phyloP scores from a whole-genome alignment of 352 stramenopile genomes.

The Globisporangium cederbergense region DNA sequence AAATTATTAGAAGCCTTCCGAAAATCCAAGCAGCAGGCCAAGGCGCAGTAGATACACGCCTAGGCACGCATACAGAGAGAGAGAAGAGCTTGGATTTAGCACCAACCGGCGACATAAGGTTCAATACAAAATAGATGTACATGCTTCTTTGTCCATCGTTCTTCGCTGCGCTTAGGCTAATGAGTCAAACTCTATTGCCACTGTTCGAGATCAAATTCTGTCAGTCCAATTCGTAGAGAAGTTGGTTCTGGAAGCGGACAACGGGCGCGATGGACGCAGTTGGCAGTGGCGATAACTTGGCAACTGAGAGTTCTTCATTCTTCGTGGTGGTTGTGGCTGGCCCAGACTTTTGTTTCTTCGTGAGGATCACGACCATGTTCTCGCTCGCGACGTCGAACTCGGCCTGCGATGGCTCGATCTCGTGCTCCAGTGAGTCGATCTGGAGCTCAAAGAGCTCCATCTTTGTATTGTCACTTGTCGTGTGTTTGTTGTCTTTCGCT shows the following conservation, averaged over 20 bases:
- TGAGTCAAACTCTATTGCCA: not conserved
- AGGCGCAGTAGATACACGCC: conserved; percentile 4
- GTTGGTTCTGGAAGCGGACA: conserved; percentile 64
- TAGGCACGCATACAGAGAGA: not conserved
- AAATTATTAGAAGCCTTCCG: conserved; percentile 65
- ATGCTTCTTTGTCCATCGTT: conserved; percentile 8
- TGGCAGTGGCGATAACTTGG: conserved; percentile 9
- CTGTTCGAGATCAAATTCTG: not conserved
- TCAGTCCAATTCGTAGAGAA: conserved; percentile 72
- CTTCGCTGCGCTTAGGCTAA: not conserved
- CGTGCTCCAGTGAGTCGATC: conserved; percentile 21
- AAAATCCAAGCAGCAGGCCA: conserved; percentile 38
- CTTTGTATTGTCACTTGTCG: not conserved
- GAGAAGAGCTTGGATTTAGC: not conserved
- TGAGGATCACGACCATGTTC: conserved; percentile 68
- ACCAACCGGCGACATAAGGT: not conserved
- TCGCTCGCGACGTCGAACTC: conserved; percentile 62
- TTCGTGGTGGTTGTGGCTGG: not conserved
- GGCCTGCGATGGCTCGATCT: conserved; percentile 11
- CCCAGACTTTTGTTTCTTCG: conserved; percentile 26
- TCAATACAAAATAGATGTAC: conserved; percentile 24
- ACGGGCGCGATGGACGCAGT: conserved; percentile 16
- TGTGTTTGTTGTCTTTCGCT: not conserved
- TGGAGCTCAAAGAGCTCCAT: conserved; percentile 33
- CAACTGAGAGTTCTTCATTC: not conserved